Conservation (phyloP, 306 rosid species). For the Rosa multiflora region DNA sequence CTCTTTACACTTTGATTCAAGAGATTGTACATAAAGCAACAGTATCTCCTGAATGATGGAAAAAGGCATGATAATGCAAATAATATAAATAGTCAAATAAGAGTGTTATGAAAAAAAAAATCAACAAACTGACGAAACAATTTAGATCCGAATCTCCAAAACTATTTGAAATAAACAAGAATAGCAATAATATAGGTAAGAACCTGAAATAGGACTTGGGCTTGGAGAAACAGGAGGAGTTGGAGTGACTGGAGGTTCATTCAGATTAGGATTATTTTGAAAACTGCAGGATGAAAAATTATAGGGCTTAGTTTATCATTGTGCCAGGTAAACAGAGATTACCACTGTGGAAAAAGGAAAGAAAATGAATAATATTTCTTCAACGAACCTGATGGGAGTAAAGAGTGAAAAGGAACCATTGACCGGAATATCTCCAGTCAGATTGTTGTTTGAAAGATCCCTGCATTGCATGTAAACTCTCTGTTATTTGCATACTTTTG, state of each 20-base stretch:
- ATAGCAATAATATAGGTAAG: conserved; percentile 4
- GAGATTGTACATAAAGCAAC: neutral
- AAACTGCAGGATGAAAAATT: conserved; percentile 54
- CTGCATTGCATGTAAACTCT: conserved; percentile 44
- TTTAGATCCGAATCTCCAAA: neutral
- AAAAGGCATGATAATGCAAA: neutral
- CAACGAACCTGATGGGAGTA: conserved; percentile 84
- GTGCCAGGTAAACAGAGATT: neutral
- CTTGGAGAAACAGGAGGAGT: conserved; percentile 43
- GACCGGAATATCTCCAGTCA: conserved; percentile 61
- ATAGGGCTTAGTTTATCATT: conserved; percentile 20
- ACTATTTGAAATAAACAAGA: neutral
- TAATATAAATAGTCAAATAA: neutral
- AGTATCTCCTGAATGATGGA: neutral
- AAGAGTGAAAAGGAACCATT: conserved; percentile 83
- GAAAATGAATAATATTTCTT: conserved; percentile 13
- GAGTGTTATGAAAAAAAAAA: neutral
- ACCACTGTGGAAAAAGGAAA: neutral
- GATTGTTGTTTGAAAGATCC: conserved; percentile 75
- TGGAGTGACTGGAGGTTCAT: conserved; percentile 22
- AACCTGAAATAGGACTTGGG: conserved; percentile 43
- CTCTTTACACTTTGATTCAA: neutral
- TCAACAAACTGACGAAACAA: neutral
- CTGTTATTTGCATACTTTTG: conserved; percentile 26
- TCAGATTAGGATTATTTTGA: conserved; percentile 30